Conservation (phyloP, 2,329 filamentous ascomycete genomes). For the Fonsecaea pedrosoi region DNA sequence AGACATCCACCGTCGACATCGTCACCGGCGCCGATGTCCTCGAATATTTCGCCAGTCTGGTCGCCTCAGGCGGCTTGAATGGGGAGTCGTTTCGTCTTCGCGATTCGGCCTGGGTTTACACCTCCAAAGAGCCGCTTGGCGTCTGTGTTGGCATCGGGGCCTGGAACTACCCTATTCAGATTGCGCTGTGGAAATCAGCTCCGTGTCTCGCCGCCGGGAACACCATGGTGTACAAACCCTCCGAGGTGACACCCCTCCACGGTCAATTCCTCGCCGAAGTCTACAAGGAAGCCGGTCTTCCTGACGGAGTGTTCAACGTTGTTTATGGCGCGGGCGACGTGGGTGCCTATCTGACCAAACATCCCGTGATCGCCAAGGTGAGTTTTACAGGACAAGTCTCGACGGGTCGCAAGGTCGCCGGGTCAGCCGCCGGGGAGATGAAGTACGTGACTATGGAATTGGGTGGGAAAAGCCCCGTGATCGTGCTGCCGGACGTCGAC, state of each 20-base stretch:
- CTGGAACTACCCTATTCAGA: slow-evolving; percentile 93
- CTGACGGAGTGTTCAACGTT: slow-evolving; percentile 84
- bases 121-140: slow-evolving; percentile 79
- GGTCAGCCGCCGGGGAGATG: slow-evolving; percentile 76
- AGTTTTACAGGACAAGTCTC: slow-evolving; percentile 88
- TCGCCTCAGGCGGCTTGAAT: slow-evolving; percentile 78
- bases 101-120: slow-evolving; percentile 80
- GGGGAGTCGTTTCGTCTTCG: slow-evolving; percentile 78
- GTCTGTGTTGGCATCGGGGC: slow-evolving; percentile 87
- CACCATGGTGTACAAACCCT: slow-evolving; percentile 90
- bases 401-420: slow-evolving; percentile 82
- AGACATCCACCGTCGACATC: slow-evolving; percentile 84
- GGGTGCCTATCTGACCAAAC: slow-evolving; percentile 75
- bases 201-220: slow-evolving; percentile 86
- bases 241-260: slow-evolving; percentile 85
- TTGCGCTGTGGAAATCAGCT: slow-evolving; percentile 87
- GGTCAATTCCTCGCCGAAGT: slow-evolving; percentile 76
- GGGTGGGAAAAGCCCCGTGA: slow-evolving; percentile 81
- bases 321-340: slow-evolving; percentile 81
- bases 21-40: slow-evolving; percentile 83
- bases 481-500: slow-evolving; percentile 81
- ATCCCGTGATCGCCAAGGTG: slow-evolving; percentile 79
- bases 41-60: slow-evolving; percentile 82
- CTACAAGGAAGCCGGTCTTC: slow-evolving; percentile 78
- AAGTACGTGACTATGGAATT: slow-evolving; percentile 94